These are phyloP conservation scores for Trypanosoma lewisi DNA, from an alignment of 208 protist species.

Conservation along the genomic window DNA sequence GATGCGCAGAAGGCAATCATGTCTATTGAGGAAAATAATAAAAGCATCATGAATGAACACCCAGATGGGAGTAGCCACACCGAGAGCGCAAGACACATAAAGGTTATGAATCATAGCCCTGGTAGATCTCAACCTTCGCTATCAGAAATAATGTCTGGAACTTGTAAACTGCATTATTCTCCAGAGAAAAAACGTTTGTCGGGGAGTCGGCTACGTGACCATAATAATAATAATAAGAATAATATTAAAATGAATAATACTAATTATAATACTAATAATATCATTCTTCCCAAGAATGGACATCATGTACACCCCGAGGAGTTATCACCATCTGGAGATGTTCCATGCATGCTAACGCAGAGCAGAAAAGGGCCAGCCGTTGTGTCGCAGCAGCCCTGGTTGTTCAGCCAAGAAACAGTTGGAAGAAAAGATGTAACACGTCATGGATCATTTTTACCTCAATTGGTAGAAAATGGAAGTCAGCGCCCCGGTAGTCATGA, in stretches of 20 bases:
- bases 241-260: neutral
- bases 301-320: neutral
- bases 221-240: neutral
- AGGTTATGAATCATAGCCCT: no score
- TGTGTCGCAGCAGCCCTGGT: neutral
- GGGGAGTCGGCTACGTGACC: neutral
- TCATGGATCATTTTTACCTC: neutral
- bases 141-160: no score
- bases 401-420: neutral
- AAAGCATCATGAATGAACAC: neutral
- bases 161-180: neutral
- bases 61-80: neutral
- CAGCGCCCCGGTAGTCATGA: neutral
- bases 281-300: neutral
- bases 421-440: neutral
- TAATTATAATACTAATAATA: neutral
- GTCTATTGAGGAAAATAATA: neutral
- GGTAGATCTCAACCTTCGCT: no score
- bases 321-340: neutral
- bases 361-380: neutral
- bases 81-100: slow-evolving; percentile 1
- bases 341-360: neutral
- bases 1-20: slow-evolving; percentile 13
- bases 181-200: neutral
- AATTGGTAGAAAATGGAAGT: neutral